Evolutionary conservation across 495 filamentous ascomycete species (phyloP).

Genomic region (Podospora sp.): DNA sequence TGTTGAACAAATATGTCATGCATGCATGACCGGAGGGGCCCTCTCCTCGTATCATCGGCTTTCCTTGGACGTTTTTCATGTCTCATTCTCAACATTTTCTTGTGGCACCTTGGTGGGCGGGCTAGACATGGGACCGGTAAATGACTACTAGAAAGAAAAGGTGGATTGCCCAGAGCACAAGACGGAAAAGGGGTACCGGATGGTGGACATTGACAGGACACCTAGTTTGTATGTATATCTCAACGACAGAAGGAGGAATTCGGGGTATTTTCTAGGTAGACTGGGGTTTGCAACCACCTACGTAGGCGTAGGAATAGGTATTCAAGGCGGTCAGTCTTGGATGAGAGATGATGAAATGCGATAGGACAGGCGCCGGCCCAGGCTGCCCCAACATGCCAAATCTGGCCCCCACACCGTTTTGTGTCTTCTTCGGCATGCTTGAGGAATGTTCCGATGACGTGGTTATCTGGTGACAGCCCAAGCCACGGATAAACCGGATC

Average conservation of each 20-base stretch:
- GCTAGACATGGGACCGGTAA: not conserved
- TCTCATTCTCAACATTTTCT: not conserved
- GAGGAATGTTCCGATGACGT: not conserved
- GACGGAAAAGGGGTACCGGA: not conserved
- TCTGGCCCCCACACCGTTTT: not conserved
- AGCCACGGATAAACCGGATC: not conserved
- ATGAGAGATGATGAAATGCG: not conserved
- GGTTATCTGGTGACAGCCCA: not conserved
- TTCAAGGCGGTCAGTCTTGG: too few species aligned
- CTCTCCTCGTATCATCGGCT: not conserved
- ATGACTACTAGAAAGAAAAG: not conserved
- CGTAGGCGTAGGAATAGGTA: too few species aligned
- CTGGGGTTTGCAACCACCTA: too few species aligned
- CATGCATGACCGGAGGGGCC: slow-evolving; percentile 14
- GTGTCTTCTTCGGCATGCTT: not conserved
- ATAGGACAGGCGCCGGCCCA: not conserved
- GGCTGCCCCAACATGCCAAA: not conserved
- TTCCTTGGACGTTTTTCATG: not conserved
- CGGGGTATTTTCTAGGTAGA: not conserved
- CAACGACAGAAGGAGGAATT: not conserved
- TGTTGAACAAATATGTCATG: slow-evolving; percentile 11
- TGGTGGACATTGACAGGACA: not conserved
- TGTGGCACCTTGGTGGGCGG: not conserved
- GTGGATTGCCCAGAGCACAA: not conserved
- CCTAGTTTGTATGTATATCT: not conserved